Evolutionary conservation across 2,329 filamentous ascomycete species (phyloP), one percentile per base, ranked within the genome.

Genomic region (Fusarium torulosum): DNA sequence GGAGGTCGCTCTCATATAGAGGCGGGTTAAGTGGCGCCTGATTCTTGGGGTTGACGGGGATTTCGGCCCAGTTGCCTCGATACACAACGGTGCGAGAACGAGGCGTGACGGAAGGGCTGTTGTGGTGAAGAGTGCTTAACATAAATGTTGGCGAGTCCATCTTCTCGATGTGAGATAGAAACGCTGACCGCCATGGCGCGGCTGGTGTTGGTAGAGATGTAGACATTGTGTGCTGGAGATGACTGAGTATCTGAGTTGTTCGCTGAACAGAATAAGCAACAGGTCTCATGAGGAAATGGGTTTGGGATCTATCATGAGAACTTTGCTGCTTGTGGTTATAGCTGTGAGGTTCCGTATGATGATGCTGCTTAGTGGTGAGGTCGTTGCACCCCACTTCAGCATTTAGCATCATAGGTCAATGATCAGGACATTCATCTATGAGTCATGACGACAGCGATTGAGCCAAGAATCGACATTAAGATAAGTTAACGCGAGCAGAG

Each of bases 71-170:
- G 80, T 97, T 89, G 70, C 94, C 93, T 63, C 95, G 91, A 80
- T 89, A 95, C 74, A 97, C 88, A 79, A 94, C 96, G 73, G 88
- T 94, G 53, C 94, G 88, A 10, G 88, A 90, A 53, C 92, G 86
- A 2, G 89, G 85, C 7, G 74, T 58, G 66, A 77, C 77, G 19
- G 10, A 79, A 70, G 43, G 77, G 1, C 75, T 63, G 23, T 74
- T 66, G 21, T 77, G 74, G 63, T 84, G 85, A 17, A 87, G 74
- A 3, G 85, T 86, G 72, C 81, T 80, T 49, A 88, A 80, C 21
- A 78, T 78, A 73, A 87, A 86, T 52, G 79, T 79, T 8, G 85
- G 82, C n/a, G 79, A 74, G 40, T 78, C 67, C 80, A 87, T 83
- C 50, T 76, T 72, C 46, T 79, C 65, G 43, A 87, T 62, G 70